phyloP scores from a whole-genome alignment of 768 basidiomycete species.

The Neoboletus subvelutipes region DNA sequence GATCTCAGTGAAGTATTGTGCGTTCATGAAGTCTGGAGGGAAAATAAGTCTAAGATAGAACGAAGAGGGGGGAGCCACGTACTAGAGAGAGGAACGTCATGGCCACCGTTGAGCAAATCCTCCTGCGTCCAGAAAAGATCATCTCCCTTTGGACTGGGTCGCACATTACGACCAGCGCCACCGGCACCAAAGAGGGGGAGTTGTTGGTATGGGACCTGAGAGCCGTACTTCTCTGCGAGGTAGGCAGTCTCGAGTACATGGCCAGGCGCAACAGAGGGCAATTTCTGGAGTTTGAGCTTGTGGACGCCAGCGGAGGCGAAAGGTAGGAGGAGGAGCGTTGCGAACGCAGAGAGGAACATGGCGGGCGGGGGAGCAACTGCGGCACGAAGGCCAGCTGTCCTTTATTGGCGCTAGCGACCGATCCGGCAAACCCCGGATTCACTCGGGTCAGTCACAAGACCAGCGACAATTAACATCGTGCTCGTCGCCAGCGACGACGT shows the following conservation, averaged over 20 bases:
- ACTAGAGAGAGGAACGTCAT: slow-evolving; percentile 85
- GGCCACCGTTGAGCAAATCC: slow-evolving; percentile 66
- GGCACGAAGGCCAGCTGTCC: slow-evolving; percentile 5
- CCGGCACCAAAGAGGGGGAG: slow-evolving; percentile 72
- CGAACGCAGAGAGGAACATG: slow-evolving; percentile 45
- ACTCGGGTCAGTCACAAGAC: slow-evolving; percentile 7
- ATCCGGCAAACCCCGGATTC: slow-evolving; percentile 25
- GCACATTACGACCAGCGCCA: slow-evolving; percentile 64
- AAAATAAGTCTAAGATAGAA: background rate
- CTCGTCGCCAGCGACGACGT: slow-evolving; percentile 10
- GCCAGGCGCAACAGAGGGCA: slow-evolving; percentile 60
- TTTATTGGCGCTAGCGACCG: slow-evolving; percentile 22
- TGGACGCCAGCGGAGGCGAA: slow-evolving; percentile 58
- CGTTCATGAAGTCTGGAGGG: slow-evolving; percentile 89
- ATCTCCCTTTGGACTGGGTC: slow-evolving; percentile 49
- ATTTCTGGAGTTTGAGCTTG: slow-evolving; percentile 89
- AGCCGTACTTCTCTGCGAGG: slow-evolving; percentile 92
- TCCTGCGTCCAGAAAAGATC: slow-evolving; percentile 83
- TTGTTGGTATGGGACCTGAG: slow-evolving; percentile 42
- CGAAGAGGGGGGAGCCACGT: background rate
- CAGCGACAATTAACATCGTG: background rate
- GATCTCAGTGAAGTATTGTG: slow-evolving; percentile 94
- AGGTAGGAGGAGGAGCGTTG: slow-evolving; percentile 42
- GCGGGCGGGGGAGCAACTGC: slow-evolving; percentile 25
- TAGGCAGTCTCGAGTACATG: slow-evolving; percentile 75